These are phyloP conservation scores for Crithidia sp. DNA, from an alignment of 208 protist species.

Conservation along the genomic window DNA sequence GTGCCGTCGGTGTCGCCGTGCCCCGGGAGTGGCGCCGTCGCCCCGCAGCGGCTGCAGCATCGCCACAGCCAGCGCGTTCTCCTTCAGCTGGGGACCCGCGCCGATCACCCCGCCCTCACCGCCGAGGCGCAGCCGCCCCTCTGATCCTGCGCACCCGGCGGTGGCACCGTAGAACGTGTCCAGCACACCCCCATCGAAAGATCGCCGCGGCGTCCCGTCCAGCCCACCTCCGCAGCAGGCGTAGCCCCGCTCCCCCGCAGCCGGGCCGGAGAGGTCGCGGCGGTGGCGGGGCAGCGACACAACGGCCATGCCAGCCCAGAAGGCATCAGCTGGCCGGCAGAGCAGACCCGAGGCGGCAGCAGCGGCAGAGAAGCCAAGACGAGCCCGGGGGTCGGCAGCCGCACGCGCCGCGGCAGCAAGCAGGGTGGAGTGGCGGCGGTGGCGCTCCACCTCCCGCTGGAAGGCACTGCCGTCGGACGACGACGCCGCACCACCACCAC, in stretches of 20 bases:
- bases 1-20: constrained; percentile 9
- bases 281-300: constrained; percentile 15
- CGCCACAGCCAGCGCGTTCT: constrained; percentile 42
- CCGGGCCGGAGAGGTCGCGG: neutral
- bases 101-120: neutral
- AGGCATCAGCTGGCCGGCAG: constrained; percentile 14
- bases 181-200: neutral
- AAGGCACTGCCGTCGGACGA: constrained; percentile 5
- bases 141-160: neutral
- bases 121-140: neutral
- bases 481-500: neutral
- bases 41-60: constrained; percentile 43
- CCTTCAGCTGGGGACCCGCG: constrained; percentile 34
- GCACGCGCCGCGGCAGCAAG: constrained; percentile 9
- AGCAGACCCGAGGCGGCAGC: constrained; percentile 7
- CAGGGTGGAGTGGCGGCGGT: constrained; percentile 16
- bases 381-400: constrained; percentile 17
- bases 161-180: neutral
- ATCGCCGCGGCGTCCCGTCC: too few species aligned
- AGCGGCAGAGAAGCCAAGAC: constrained; percentile 23
- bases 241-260: neutral
- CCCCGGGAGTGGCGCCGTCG: neutral
- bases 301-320: constrained; percentile 29
- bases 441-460: constrained; percentile 11
- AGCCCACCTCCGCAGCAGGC: neutral